Evolutionary conservation across 805 yeast genomes (phyloP).

Genomic region (Kregervanrija pseudodelftensis): DNA sequence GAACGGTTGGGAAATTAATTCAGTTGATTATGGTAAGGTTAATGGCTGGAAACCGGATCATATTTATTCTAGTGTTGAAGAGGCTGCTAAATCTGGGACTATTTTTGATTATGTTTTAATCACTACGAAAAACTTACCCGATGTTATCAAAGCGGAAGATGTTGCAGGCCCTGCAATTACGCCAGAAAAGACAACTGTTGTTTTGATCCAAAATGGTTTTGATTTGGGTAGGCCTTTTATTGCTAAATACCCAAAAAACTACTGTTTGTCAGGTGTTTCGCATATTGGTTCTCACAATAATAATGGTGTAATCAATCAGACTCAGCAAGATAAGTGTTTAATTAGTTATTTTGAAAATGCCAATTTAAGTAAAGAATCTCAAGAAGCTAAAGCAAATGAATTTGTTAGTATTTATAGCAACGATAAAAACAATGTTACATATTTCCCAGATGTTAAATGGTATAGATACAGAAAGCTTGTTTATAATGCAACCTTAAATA

Average conservation of each 20-base stretch:
- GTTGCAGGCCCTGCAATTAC: conserved; percentile 44
- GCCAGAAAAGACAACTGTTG: conserved; percentile 37
- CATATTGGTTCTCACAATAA: conserved; percentile 42
- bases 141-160: conserved; percentile 43
- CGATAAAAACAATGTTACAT: conserved; percentile 33
- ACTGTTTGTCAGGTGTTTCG: conserved; percentile 56
- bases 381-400: conserved; percentile 31
- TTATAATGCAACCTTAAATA: conserved; percentile 62
- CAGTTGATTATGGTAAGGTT: conserved; percentile 54
- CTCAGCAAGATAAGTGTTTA: conserved; percentile 37
- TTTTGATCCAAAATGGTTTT: conserved; percentile 61
- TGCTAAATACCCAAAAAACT: conserved; percentile 41
- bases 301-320: conserved; percentile 33
- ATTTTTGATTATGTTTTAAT: conserved; percentile 51
- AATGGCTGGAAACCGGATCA: conserved; percentile 47
- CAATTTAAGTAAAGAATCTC: conserved; percentile 25
- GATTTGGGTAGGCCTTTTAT: conserved; percentile 53
- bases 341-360: conserved; percentile 47
- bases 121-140: conserved; percentile 57
- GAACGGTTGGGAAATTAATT: conserved; percentile 48
- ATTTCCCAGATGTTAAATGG: conserved; percentile 39
- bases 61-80: conserved; percentile 28
- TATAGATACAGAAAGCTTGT: conserved; percentile 62
- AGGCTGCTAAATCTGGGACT: conserved; percentile 33
- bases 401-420: conserved; percentile 41